Base-by-base conservation (phyloP, 352 stramenopile genomes). In the Phytopythium vexans region DNA sequence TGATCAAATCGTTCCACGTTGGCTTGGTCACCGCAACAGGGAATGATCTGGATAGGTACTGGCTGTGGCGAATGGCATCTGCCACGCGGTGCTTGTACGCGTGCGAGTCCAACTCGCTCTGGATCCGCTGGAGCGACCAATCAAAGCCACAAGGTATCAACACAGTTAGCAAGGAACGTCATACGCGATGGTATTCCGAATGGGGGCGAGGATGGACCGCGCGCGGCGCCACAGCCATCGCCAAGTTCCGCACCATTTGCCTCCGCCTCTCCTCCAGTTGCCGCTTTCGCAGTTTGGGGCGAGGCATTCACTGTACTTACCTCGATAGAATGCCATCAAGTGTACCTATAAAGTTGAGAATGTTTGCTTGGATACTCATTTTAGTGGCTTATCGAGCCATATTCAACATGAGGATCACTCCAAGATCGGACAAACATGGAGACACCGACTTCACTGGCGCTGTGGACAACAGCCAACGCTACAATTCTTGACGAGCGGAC, bases 61-160 rank as follows among this genome's bases (percentile, higher is more conserved):
- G 65, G 66, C 72, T 89, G 64, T 86, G 64, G 32, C 31, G 59
- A 51, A 58, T 56, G 21, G 81, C 78, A 65, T 89, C 77, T 21
- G 56, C 62, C 33, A 68, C 36, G 39, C 78, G 81, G 49, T 76
- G 71, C 46, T 74, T 38, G 58, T 77, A 87, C 53, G 68, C 67
- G 67, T 60, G 76, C 34, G 54, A 48, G 52, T 92, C 78, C 31
- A 83, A 51, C 16, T 64, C 54, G 27, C 47, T 37, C 48, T 76
- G 55, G 6, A 73, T 75, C 48, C 86, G 56, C 67, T 89, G 62
- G 52, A 66, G 40, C 36, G 56, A 15, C 39, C 39, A 43, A 27
- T 1, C 21, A 27, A 27, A 27, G 2, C 21, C 21, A 27, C 21
- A 27, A 27, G 21, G 21, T 27, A 27, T 27, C 21, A 27, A 27